Conservation (phyloP, 2,329 filamentous ascomycete species). For the Pseudogymnoascus sp. region DNA sequence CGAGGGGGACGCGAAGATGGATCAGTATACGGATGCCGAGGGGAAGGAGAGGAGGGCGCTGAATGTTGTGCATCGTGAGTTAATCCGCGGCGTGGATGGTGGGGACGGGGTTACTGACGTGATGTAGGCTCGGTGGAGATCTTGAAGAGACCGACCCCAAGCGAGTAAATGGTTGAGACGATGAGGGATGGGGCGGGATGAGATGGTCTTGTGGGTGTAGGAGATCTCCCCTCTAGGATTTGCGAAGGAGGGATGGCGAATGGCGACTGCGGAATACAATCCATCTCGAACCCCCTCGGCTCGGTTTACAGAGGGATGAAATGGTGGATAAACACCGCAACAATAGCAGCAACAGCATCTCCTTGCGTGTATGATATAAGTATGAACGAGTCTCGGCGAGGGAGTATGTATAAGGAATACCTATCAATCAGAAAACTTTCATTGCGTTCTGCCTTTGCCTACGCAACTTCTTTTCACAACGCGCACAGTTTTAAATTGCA, state of each 20-base stretch:
- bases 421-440: slow-evolving; percentile 4
- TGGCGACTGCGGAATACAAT: neutral
- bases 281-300: neutral
- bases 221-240: neutral
- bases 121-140: neutral
- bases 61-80: slow-evolving; percentile 73
- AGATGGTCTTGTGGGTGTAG: neutral
- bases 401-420: slow-evolving; percentile 7
- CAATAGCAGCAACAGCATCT: neutral
- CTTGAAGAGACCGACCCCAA: neutral
- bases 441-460: neutral
- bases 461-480: neutral
- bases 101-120: neutral
- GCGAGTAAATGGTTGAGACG: neutral
- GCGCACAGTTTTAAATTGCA: neutral
- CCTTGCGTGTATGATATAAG: neutral
- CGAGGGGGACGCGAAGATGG: slow-evolving; percentile 71
- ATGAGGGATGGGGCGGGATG: neutral
- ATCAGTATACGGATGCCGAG: slow-evolving; percentile 57
- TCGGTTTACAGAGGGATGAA: neutral
- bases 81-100: neutral
- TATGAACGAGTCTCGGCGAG: neutral
- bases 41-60: slow-evolving; percentile 57
- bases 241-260: neutral
- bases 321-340: neutral